Evolutionary conservation across 352 stramenopile genomes (phyloP), one percentile per base, ranked within the genome.

Genomic region (Sclerospora graminicola): DNA sequence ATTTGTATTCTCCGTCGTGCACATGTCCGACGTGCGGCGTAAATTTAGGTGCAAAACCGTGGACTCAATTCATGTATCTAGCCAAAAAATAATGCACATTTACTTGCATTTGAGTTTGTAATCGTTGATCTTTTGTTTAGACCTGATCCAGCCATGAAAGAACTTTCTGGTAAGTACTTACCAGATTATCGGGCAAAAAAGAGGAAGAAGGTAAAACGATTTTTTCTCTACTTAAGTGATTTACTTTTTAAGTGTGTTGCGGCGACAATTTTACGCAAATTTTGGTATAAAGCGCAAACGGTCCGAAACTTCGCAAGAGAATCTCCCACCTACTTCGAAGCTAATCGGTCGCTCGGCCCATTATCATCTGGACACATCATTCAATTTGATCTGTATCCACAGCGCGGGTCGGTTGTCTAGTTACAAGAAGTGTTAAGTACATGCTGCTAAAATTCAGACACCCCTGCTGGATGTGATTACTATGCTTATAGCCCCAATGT

Each of bases 221-320:
- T 45, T 9, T 18, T 45, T 34, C 4, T 15, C 8, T 45, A 1
- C 10, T 14, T 45, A 33, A 26, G 0, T 13, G n/a, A n/a, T n/a
- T n/a, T n/a, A n/a, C n/a, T n/a, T n/a, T n/a, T n/a, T 24, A 11
- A 8, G n/a, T 8, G 14, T 8, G 19, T 33, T 33, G 26, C 1
- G 7, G 26, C 14, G 30, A 6, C 29, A 32, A 8, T 82, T 82
- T 34, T 86, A 83, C 33, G 36, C 50, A 3, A 51, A 45, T 0
- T 41, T 83, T 20, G 66, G 68, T 0, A 71, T 86, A 40, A 83
- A 82, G 41, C 70, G 70, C 45, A 86, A 86, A 39, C 40, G 52
- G 31, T 20, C 46, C 8, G 20, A 57, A 45, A 41, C 27, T 15
- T 44, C 37, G 7, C 48, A 1, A 4, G 35, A 45, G 11, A 27